Evolutionary conservation across 1,139 yeast genomes (phyloP).

Genomic region (Geotrichum carabidarum): DNA sequence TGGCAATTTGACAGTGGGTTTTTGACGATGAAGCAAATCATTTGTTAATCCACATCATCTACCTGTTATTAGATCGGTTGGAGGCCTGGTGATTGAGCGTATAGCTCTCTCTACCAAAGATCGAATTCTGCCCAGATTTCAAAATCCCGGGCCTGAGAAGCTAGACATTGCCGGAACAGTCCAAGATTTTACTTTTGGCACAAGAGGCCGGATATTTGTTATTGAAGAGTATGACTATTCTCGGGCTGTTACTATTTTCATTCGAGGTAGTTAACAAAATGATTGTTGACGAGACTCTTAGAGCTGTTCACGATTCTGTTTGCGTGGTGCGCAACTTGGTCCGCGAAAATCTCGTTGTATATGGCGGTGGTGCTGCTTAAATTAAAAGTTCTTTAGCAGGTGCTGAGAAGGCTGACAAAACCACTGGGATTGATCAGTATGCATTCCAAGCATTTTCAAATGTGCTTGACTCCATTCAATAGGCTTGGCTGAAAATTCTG

Average conservation of each 20-base stretch:
- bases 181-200: constrained; percentile 88
- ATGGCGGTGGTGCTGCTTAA: constrained; percentile 99
- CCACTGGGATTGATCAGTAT: constrained; percentile 92
- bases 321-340: constrained; percentile 96
- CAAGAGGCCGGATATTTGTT: constrained; percentile 92
- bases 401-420: constrained; percentile 84
- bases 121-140: constrained; percentile 93
- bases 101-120: constrained; percentile 97
- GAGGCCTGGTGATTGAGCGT: constrained; percentile 93
- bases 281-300: constrained; percentile 94
- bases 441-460: constrained; percentile 92
- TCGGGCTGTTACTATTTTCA: constrained; percentile 86
- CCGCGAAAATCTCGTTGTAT: constrained; percentile 86
- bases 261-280: constrained; percentile 95
- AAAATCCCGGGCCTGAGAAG: constrained; percentile 76
- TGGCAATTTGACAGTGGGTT: constrained; percentile 99
- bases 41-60: constrained; percentile 75
- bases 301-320: constrained; percentile 93
- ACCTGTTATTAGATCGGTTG: constrained; percentile 98
- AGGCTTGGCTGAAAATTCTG: constrained; percentile 95
- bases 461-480: constrained; percentile 89
- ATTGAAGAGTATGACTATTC: constrained; percentile 86
- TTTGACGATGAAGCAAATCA: constrained; percentile 99
- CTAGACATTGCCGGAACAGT: constrained; percentile 84
- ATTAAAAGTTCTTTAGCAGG: constrained; percentile 89